phyloP scores from a whole-genome alignment of 1,284 basidiomycete genomes.

The Ustilago bromivora region DNA sequence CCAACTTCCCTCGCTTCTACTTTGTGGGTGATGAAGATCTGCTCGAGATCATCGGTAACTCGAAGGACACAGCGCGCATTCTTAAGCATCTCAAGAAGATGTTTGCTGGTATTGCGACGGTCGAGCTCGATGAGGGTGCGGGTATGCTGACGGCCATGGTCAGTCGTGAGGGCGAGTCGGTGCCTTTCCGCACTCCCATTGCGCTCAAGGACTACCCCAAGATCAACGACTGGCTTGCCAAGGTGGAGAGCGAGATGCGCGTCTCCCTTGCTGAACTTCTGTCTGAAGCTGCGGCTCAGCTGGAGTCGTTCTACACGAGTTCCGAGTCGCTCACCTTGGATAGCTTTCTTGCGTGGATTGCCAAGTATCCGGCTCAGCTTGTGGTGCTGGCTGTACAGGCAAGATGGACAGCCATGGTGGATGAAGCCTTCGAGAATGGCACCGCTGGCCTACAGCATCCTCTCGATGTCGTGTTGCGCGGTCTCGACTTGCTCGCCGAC shows the following conservation, averaged over 20 bases:
- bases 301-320: constrained; percentile 84
- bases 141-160: constrained; percentile 55
- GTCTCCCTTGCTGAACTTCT: constrained; percentile 85
- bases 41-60: constrained; percentile 98
- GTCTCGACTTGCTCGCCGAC: constrained; percentile 92
- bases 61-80: constrained; percentile 95
- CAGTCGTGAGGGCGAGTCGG: constrained; percentile 87
- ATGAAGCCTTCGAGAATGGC: constrained; percentile 77
- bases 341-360: constrained; percentile 88
- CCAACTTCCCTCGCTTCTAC: constrained; percentile 94
- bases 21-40: constrained; percentile 99
- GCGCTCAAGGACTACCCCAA: constrained; percentile 91
- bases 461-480: constrained; percentile 82
- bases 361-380: constrained; percentile 92
- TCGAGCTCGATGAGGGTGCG: constrained; percentile 80
- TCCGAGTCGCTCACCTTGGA: constrained; percentile 72
- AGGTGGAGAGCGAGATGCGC: constrained; percentile 94
- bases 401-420: constrained; percentile 90
- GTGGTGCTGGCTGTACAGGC: constrained; percentile 94
- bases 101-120: constrained; percentile 96
- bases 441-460: constrained; percentile 76
- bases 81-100: constrained; percentile 99
- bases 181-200: constrained; percentile 85
- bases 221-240: constrained; percentile 98
- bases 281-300: constrained; percentile 81